Conservation (phyloP, 139 green algal species). For the Coelastrella sp. region DNA sequence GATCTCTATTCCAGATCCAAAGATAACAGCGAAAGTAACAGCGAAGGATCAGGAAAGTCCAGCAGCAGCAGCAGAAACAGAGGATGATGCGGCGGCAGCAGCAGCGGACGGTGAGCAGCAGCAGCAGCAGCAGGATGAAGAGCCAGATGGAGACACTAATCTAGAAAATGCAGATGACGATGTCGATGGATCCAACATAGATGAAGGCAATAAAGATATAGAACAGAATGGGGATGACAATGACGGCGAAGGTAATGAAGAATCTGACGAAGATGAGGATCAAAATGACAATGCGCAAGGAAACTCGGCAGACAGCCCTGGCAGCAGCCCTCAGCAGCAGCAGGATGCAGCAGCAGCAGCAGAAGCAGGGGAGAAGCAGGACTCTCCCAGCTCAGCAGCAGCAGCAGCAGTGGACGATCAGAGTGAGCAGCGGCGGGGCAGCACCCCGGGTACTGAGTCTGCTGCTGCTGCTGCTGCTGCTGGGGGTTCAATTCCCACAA, state of each 20-base stretch:
- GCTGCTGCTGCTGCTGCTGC: neutral
- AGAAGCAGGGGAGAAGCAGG: neutral
- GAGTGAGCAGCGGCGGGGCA: neutral
- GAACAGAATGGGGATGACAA: neutral
- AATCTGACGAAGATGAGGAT: neutral
- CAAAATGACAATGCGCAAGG: neutral
- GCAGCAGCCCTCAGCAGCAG: neutral
- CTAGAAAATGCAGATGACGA: neutral
- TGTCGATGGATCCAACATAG: neutral
- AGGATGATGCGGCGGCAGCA: neutral
- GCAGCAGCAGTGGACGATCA: neutral
- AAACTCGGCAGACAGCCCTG: neutral
- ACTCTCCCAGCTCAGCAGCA: neutral
- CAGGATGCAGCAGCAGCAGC: neutral
- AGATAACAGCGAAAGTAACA: neutral
- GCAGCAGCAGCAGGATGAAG: neutral
- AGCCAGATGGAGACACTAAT: neutral
- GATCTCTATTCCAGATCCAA: slow-evolving; percentile 21
- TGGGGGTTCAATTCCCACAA: neutral
- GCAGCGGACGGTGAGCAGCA: neutral
- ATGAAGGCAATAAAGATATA: neutral
- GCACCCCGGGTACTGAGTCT: too few relatives aligned
- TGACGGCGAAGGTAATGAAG: neutral
- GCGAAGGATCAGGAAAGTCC: neutral
- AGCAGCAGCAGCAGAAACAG: slow-evolving; percentile 10